Evolutionary conservation across 176 grass and related monocot genomes (phyloP), one percentile per base, ranked within the genome.

Genomic region (Panicum miliaceum): DNA sequence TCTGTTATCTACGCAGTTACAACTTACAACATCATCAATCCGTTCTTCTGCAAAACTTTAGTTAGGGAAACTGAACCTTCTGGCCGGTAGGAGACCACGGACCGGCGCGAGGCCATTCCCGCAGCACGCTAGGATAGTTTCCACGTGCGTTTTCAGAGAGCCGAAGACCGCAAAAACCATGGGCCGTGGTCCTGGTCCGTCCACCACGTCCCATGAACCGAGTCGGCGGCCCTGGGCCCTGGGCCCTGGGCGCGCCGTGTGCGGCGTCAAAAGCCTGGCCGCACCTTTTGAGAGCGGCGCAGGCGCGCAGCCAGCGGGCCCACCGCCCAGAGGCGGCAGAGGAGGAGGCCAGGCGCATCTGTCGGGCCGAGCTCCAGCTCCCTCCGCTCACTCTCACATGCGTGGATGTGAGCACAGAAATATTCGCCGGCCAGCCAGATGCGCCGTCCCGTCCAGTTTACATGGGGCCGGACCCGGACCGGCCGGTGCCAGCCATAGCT

Each of bases 251-350:
- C 4, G 1, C 19, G 8, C 56, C n/a, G 36, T 41, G 16, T 68
- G 36, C 56, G 65, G 37, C 51, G 73, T 56, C 69, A 27, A 76
- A 57, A 76, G 73, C 73, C 73, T 76, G 73, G 34, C 73, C 35
- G 51, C 51, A 14, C 51, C 51, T 57, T 57, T 76, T 40, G 47
- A 74, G 71, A 6, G 27, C 26, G 71, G 4, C 1, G 71, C 45
- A 19, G 46, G 23, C 1, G 26, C 7, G 36, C 19, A 3, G 6
- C 36, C 15, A 20, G 27, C 2, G 29, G 72, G 50, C 2, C 73
- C 73, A 56, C 71, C 12, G 46, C 1, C 9, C 60, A 32, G 76
- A 35, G 40, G 3, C 3, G 5, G 6, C 47, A 5, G 14, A 18
- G 9, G 14, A 4, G 4, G 15, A 3, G 18, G 57, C 10, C 57